Evolutionary conservation across 768 basidiomycete genomes (phyloP).

Genomic region (Rhodosporidiobolus sp.): DNA sequence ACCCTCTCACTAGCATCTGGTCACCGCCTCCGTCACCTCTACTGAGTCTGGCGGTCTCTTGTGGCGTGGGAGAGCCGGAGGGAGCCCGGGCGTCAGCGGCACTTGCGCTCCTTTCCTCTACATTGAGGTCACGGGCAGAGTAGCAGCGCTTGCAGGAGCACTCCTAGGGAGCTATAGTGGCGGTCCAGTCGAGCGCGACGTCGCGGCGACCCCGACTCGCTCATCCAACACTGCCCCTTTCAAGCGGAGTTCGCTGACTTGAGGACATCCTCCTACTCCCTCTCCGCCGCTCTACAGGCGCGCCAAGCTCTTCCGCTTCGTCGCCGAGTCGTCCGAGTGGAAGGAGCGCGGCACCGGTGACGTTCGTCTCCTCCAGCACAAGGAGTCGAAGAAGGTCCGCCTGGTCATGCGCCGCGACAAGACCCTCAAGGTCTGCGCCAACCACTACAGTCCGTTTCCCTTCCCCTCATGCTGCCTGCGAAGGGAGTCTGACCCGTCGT

Average conservation of each 20-base stretch:
- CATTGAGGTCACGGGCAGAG: not conserved
- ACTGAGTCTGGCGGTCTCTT: no score
- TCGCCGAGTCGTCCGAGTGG: conserved; percentile 74
- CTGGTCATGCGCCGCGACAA: conserved; percentile 99
- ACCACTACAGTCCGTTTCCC: conserved; percentile 76
- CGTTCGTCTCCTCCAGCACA: conserved; percentile 85
- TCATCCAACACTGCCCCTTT: not conserved
- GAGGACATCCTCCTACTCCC: not conserved
- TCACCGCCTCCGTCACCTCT: no score
- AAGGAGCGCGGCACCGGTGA: conserved; percentile 92
- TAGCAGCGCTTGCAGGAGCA: no score
- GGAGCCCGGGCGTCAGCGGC: not conserved
- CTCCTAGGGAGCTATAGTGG: no score
- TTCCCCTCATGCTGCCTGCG: no score
- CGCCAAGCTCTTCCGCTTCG: conserved; percentile 96
- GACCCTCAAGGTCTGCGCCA: conserved; percentile 98
- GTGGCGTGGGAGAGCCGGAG: no score
- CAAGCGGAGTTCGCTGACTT: not conserved
- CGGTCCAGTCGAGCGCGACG: no score
- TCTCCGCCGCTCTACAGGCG: conserved; percentile 74
- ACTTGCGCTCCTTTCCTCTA: not conserved
- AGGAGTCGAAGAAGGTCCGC: conserved; percentile 82
- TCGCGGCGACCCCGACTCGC: not conserved
- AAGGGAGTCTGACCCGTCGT: conserved; percentile 3
- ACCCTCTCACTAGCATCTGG: not conserved